A percentile compares a stretch with the other conserved stretches of the same genome.
Conservation (phyloP, 139 green algal species). For the Chlorella sorokiniana region DNA sequence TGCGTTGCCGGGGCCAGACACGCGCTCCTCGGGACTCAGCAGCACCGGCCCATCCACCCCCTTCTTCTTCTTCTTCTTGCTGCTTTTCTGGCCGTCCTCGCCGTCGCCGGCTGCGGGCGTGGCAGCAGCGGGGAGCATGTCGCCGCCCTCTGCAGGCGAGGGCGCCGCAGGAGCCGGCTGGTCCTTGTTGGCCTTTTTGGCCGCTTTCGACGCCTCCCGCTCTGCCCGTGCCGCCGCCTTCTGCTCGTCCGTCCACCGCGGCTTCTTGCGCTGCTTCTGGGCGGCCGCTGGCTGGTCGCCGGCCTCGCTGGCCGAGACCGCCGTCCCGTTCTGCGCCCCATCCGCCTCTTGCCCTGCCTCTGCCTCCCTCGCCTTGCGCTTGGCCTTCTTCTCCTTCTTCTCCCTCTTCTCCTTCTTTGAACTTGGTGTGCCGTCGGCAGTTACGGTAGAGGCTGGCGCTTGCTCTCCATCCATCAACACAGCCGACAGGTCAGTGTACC, state of each 20-base stretch:
- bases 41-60: neutral
- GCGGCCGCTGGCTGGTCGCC: neutral
- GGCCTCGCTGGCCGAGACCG: neutral
- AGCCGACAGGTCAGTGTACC: constrained; percentile 26
- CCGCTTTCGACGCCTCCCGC: neutral
- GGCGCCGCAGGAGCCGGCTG: neutral
- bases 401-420: constrained; percentile 2
- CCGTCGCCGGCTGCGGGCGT: neutral
- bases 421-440: neutral
- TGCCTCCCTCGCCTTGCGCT: neutral
- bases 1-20: constrained; percentile 70
- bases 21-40: constrained; percentile 44
- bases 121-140: neutral
- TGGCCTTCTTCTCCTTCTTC: neutral
- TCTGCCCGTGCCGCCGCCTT: constrained; percentile 38
- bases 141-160: neutral
- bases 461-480: constrained; percentile 20
- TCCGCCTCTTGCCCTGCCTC: neutral
- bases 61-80: constrained; percentile 46
- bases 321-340: neutral
- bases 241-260: constrained; percentile 44
- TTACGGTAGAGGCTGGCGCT: neutral
- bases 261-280: constrained; percentile 39
- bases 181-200: neutral
- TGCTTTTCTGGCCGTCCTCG: constrained; percentile 12